phyloP scores from a whole-genome alignment of 352 stramenopile genomes.

The Phytopythium ostracodes region DNA sequence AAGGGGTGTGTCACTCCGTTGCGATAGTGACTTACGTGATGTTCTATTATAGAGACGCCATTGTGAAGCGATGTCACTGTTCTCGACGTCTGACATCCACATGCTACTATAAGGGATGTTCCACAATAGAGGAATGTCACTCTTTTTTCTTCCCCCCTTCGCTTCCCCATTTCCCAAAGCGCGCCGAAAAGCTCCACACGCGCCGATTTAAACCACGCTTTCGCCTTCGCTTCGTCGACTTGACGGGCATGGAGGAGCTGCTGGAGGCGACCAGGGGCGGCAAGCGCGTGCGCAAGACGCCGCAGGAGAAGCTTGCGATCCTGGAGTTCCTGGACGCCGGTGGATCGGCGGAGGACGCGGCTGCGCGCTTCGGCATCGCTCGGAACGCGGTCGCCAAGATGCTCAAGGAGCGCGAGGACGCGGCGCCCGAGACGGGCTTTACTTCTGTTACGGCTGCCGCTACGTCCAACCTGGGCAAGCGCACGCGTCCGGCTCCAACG shows the following conservation, averaged over 20 bases:
- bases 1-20: background rate
- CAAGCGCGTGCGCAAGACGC: slow-evolving; percentile 19
- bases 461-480: slow-evolving; percentile 5
- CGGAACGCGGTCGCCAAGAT: slow-evolving; percentile 4
- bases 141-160: slow-evolving; percentile 25
- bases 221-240: background rate
- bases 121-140: slow-evolving; percentile 35
- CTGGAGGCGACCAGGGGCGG: slow-evolving; percentile 13
- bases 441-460: background rate
- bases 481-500: background rate
- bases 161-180: background rate
- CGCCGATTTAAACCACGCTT: slow-evolving; percentile 3
- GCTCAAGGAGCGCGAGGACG: slow-evolving; percentile 6
- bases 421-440: background rate
- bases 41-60: slow-evolving; percentile 30
- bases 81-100: background rate
- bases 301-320: slow-evolving; percentile 12
- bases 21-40: background rate
- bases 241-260: slow-evolving; percentile 12
- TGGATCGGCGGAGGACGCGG: slow-evolving; percentile 6
- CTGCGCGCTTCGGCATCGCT: slow-evolving; percentile 10
- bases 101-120: background rate
- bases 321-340: slow-evolving; percentile 9
- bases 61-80: slow-evolving; percentile 9
- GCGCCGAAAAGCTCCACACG: slow-evolving; percentile 3